phyloP scores from a whole-genome alignment of 306 rosid species.

The Cicer chorassanicum region DNA sequence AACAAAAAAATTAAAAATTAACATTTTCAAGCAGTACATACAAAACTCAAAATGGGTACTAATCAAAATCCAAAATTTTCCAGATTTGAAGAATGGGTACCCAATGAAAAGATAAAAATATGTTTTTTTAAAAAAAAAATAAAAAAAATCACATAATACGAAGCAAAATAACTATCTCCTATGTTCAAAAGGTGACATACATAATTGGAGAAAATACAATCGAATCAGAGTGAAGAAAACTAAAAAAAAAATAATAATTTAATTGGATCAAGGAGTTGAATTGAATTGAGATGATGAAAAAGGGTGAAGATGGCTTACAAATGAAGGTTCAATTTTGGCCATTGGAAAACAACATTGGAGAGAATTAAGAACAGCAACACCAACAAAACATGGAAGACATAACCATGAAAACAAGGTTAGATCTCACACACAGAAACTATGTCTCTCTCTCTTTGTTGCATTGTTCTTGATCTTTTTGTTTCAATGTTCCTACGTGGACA shows the following conservation, averaged over 20 bases:
- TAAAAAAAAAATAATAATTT: neutral
- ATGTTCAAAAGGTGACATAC: constrained; percentile 18
- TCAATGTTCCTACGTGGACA: constrained; percentile 47
- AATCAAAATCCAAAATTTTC: constrained; percentile 40
- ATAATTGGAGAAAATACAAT: constrained; percentile 28
- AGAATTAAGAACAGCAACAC: constrained; percentile 58
- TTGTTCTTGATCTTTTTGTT: constrained; percentile 28
- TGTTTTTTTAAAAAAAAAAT: too few species aligned
- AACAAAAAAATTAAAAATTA: neutral
- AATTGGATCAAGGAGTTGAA: constrained; percentile 38
- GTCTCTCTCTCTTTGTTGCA: constrained; percentile 33
- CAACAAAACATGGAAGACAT: constrained; percentile 40
- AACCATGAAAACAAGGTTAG: constrained; percentile 42
- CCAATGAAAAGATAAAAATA: neutral
- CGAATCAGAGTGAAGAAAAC: constrained; percentile 38
- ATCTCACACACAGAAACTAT: constrained; percentile 35
- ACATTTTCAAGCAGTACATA: constrained; percentile 24
- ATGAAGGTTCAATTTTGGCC: constrained; percentile 54
- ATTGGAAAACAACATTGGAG: constrained; percentile 67
- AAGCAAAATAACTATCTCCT: constrained; percentile 36
- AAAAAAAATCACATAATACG: neutral
- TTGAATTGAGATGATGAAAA: constrained; percentile 39
- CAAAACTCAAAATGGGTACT: constrained; percentile 19
- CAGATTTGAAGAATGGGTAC: constrained; percentile 15
- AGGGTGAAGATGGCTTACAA: constrained; percentile 51